Percentiles rank a stretch among this genome's conserved stretches.
Evolutionary conservation across 257 asterid species (phyloP).

Genomic region (Solanum ossicruentum): DNA sequence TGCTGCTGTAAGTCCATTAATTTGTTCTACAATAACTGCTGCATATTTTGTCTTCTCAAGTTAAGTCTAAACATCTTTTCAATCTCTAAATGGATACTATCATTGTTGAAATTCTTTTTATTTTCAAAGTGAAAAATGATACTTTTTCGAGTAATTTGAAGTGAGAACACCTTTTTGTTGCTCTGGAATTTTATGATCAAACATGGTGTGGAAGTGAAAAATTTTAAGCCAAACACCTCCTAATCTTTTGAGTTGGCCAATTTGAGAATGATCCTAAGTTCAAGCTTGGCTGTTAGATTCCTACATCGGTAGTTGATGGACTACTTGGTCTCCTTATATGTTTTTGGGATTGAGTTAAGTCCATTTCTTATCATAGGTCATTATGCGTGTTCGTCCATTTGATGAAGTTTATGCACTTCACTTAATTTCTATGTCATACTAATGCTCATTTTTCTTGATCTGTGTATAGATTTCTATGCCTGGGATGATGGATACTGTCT

Average conservation of each 20-base stretch:
- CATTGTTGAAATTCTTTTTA: too few species aligned
- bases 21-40: too few species aligned
- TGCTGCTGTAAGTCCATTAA: constrained; percentile 53
- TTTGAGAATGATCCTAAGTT: not conserved
- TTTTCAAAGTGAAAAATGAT: too few species aligned
- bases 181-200: too few species aligned
- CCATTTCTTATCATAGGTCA: not conserved
- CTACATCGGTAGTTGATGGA: not conserved
- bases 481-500: constrained; percentile 99
- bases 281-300: not conserved
- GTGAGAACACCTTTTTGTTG: too few species aligned
- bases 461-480: constrained; percentile 79
- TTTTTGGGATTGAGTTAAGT: not conserved
- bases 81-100: not conserved
- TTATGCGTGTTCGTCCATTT: not conserved
- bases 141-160: too few species aligned
- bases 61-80: too few species aligned
- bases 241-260: not conserved
- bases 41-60: too few species aligned
- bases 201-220: too few species aligned
- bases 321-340: not conserved
- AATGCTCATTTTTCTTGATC: not conserved
- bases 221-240: too few species aligned
- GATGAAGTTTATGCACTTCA: not conserved
- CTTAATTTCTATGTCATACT: not conserved